A percentile compares a stretch with the other conserved stretches of the same genome.
These are phyloP conservation scores for Plasmodium blacklocki DNA, from an alignment of 169 alveolate genomes.

Conservation along the genomic window DNA sequence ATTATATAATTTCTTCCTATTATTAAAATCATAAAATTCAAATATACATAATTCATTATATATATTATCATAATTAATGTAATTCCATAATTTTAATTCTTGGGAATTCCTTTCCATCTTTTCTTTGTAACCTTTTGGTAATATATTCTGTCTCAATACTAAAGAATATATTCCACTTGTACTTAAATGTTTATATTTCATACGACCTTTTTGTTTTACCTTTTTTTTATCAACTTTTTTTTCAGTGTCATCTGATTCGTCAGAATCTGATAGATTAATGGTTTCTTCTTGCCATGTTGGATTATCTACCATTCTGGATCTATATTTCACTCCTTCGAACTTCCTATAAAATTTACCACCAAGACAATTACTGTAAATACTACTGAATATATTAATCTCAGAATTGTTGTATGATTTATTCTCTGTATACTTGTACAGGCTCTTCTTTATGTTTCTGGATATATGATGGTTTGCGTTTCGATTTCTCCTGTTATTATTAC, in stretches of 20 bases:
- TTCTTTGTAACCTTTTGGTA: slow-evolving; percentile 7
- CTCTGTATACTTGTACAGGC: not conserved
- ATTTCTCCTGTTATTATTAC: too few relatives aligned
- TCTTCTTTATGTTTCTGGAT: not conserved
- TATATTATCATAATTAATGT: slow-evolving; percentile 21
- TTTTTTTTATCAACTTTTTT: not conserved
- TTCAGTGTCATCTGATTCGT: not conserved
- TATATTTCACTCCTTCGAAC: not conserved
- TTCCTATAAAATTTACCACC: not conserved
- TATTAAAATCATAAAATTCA: slow-evolving; percentile 56
- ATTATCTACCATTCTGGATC: not conserved
- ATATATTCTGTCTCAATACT: slow-evolving; percentile 55
- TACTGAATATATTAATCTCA: not conserved
- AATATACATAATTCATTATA: slow-evolving; percentile 26
- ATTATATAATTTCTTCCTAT: slow-evolving; percentile 28
- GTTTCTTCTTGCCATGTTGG: not conserved
- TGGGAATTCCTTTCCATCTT: not conserved
- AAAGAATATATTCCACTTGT: slow-evolving; percentile 53
- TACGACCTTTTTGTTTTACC: not conserved
- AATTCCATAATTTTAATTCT: not conserved
- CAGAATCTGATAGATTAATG: slow-evolving; percentile 30
- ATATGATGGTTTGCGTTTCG: not conserved
- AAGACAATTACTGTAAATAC: not conserved
- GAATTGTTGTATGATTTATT: slow-evolving; percentile 12
- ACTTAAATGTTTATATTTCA: slow-evolving; percentile 57